Conservation (phyloP, 495 filamentous ascomycete species). For the Thermothielavioides terrestris region DNA sequence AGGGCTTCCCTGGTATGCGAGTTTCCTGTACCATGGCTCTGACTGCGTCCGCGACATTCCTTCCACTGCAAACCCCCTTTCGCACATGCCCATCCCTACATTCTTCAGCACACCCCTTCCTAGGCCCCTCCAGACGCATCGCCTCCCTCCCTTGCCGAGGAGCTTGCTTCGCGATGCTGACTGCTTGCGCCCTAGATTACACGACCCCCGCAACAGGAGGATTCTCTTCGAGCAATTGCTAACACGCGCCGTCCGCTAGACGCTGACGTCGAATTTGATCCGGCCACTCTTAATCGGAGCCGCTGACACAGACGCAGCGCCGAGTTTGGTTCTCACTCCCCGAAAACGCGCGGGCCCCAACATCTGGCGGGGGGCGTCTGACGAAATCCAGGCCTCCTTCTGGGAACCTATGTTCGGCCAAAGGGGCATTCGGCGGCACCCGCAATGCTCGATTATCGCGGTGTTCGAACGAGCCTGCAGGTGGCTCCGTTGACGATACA, state of each 20-base stretch:
- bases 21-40: slow-evolving; percentile 20
- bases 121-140: slow-evolving; percentile 18
- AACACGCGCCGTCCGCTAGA: too few species aligned
- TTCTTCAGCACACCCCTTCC: slow-evolving; percentile 14
- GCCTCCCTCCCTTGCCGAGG: not conserved
- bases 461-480: slow-evolving; percentile 50
- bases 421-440: slow-evolving; percentile 25
- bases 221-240: too few species aligned
- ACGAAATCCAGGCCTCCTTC: slow-evolving; percentile 1
- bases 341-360: not conserved
- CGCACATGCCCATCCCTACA: slow-evolving; percentile 19
- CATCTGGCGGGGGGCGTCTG: slow-evolving; percentile 9
- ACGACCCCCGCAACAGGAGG: not conserved
- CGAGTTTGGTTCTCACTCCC: too few species aligned
- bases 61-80: slow-evolving; percentile 10
- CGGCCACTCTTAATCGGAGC: too few species aligned
- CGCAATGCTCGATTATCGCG: slow-evolving; percentile 45
- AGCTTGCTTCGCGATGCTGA: not conserved
- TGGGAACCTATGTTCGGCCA: slow-evolving; percentile 33
- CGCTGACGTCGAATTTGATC: too few species aligned
- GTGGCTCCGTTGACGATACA: slow-evolving; percentile 68
- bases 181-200: too few species aligned
- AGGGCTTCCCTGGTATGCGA: slow-evolving; percentile 29
- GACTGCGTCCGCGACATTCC: slow-evolving; percentile 18
- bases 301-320: too few species aligned